These are phyloP conservation scores for Hordeum vulgare DNA, from an alignment of 176 grass and related monocot species.

Conservation along the genomic window MorexV3_pseudomolecules_assembly NC_058521.1:19673708-19674207, in stretches of 20 bases:
- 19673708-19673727: slow-evolving; percentile 52
- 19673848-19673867: slow-evolving; percentile 98
- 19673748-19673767: slow-evolving; percentile 86
- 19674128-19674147: background rate
- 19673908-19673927: slow-evolving; percentile 78
- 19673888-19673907: slow-evolving; percentile 83
- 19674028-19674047: background rate
- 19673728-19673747: slow-evolving; percentile 91
- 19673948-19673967: slow-evolving; percentile 96
- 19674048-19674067: background rate
- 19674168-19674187: background rate
- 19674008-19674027: background rate
- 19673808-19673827: slow-evolving; percentile 96
- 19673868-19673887: slow-evolving; percentile 92
- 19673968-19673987: slow-evolving; percentile 63
- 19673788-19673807: slow-evolving; percentile 85
- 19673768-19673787: slow-evolving; percentile 96
- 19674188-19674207: background rate
- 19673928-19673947: slow-evolving; percentile 84
- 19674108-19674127: background rate
- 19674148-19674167: background rate
- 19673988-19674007: slow-evolving; percentile 4
- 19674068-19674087: background rate
- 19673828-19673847: slow-evolving; percentile 93
- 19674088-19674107: background rate